Percentiles rank a stretch among this genome's conserved stretches.
These are phyloP conservation scores for Pleurotus tuoliensis DNA, from an alignment of 768 basidiomycete genomes.

Conservation along the genomic window DNA sequence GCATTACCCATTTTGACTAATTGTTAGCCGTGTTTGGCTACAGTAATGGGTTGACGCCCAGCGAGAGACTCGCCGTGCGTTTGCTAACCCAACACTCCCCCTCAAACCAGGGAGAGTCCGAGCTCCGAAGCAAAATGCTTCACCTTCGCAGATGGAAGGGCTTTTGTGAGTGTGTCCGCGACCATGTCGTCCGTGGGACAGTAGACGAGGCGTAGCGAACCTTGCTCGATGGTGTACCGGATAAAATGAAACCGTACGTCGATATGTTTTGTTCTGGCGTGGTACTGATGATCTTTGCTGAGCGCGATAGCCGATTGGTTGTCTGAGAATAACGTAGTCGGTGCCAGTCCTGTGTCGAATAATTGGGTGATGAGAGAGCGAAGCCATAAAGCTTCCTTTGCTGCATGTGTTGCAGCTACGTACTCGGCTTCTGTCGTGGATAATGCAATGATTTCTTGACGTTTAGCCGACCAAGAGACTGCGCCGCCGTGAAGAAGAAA, in stretches of 20 bases:
- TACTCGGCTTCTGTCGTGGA: conserved; percentile 19
- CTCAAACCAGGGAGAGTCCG: background rate
- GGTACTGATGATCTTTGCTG: conserved; percentile 21
- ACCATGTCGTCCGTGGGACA: conserved; percentile 20
- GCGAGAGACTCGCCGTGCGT: too few relatives aligned
- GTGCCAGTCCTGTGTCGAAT: background rate
- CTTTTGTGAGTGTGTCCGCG: conserved; percentile 26
- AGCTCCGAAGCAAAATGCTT: conserved; percentile 4
- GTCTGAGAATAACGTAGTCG: conserved; percentile 13
- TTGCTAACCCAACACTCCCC: too few relatives aligned
- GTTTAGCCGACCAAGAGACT: conserved; percentile 29
- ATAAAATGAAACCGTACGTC: conserved; percentile 27
- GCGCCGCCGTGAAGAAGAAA: conserved; percentile 24
- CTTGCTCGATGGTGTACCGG: conserved; percentile 16
- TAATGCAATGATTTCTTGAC: conserved; percentile 24
- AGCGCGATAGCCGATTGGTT: conserved; percentile 20
- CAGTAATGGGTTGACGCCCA: too few relatives aligned
- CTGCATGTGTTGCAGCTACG: conserved; percentile 19
- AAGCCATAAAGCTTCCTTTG: conserved; percentile 27
- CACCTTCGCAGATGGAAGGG: conserved; percentile 9
- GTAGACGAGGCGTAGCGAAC: conserved; percentile 7
- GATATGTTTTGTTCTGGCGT: conserved; percentile 30
- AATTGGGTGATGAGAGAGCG: conserved; percentile 20
- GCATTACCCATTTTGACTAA: too few relatives aligned
- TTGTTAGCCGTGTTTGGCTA: too few relatives aligned